Conservation (phyloP, 148 eudicot genomes). For the Rhododendron kiyosumense region DNA sequence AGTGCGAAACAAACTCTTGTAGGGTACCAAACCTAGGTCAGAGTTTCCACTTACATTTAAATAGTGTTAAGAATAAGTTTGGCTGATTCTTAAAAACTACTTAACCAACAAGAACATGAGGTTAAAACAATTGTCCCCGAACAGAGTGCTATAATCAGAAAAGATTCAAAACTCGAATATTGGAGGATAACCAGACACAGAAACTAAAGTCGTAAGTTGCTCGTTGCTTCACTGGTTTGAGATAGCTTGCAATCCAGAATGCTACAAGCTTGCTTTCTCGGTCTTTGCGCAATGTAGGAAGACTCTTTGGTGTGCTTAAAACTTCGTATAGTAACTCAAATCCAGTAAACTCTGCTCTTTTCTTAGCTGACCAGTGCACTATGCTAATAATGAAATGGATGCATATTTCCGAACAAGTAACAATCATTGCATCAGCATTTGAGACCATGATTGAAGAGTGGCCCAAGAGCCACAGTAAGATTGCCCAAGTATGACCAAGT, state of each 20-base stretch:
- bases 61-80: too few relatives aligned
- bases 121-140: not conserved
- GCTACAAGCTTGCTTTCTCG: not conserved
- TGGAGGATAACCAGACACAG: not conserved
- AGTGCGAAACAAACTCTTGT: too few relatives aligned
- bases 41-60: too few relatives aligned
- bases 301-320: not conserved
- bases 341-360: not conserved
- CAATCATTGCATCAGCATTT: too few relatives aligned
- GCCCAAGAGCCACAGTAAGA: too few relatives aligned
- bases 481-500: too few relatives aligned
- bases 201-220: not conserved
- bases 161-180: not conserved
- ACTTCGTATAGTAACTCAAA: not conserved
- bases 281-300: not conserved
- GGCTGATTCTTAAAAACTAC: too few relatives aligned
- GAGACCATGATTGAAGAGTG: too few relatives aligned
- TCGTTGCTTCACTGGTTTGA: not conserved
- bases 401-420: too few relatives aligned
- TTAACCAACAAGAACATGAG: not conserved
- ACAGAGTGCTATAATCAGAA: not conserved
- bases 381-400: too few relatives aligned
- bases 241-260: not conserved
- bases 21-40: too few relatives aligned
- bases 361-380: too few relatives aligned